These are phyloP conservation scores for Xylaria cubensis DNA, from an alignment of 495 filamentous ascomycete genomes.

Conservation along the genomic window DNA sequence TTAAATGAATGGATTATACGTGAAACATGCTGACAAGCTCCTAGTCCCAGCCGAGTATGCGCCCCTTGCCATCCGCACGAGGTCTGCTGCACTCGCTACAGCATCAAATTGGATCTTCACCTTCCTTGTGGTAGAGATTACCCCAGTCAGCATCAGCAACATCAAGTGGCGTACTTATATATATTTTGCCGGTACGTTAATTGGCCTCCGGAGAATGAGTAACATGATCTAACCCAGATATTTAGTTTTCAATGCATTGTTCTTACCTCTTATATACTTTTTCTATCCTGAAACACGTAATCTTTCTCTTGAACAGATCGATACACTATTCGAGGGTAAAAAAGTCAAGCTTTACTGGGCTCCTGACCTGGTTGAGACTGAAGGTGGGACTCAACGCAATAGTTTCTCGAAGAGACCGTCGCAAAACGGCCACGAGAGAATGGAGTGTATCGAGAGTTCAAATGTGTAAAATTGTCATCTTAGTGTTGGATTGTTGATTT, in stretches of 20 bases:
- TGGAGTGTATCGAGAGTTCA: neutral
- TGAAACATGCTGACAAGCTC: conserved; percentile 17
- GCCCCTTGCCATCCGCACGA: conserved; percentile 66
- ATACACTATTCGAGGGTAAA: conserved; percentile 55
- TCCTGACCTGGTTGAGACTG: neutral
- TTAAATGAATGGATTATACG: conserved; percentile 25
- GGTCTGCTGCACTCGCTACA: conserved; percentile 71
- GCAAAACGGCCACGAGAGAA: neutral
- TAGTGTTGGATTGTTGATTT: neutral
- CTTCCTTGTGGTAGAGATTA: conserved; percentile 57
- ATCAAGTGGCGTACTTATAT: conserved; percentile 59
- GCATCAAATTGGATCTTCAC: conserved; percentile 65
- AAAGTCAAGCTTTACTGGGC: conserved; percentile 24
- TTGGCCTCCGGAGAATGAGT: neutral
- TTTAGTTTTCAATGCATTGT: conserved; percentile 58
- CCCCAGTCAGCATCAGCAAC: conserved; percentile 52
- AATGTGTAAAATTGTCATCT: neutral
- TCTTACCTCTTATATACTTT: conserved; percentile 68
- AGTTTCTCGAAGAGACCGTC: neutral
- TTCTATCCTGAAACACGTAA: conserved; percentile 68
- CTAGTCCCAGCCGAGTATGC: conserved; percentile 65
- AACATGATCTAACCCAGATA: neutral
- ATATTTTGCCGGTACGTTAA: conserved; percentile 47
- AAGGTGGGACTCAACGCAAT: neutral
- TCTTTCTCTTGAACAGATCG: conserved; percentile 55